Conservation (phyloP, 169 alveolate genomes). For the Plasmodium cynomolgi region DNA sequence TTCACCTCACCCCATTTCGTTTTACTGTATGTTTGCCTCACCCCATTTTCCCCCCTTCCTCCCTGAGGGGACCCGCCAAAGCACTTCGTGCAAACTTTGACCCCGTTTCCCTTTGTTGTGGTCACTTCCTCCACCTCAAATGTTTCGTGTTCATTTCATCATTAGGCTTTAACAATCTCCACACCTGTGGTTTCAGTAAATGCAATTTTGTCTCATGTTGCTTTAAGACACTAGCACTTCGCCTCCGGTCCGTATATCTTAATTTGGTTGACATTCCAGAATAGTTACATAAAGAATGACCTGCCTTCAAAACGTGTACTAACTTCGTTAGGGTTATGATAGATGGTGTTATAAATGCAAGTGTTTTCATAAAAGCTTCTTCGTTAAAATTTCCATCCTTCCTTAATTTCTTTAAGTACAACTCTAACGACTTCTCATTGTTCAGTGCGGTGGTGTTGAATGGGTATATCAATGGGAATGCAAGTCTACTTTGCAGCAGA, state of each 20-base stretch:
- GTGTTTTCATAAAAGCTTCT: constrained; percentile 65
- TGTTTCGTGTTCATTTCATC: constrained; percentile 87
- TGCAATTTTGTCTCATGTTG: constrained; percentile 74
- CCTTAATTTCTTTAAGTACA: constrained; percentile 58
- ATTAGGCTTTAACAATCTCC: constrained; percentile 89
- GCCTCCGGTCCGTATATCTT: constrained; percentile 19
- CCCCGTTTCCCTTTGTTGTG: not conserved
- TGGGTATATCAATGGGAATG: constrained; percentile 83
- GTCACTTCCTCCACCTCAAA: constrained; percentile 84
- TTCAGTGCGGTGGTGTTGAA: constrained; percentile 75
- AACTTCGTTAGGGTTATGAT: constrained; percentile 61
- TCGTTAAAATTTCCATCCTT: constrained; percentile 71
- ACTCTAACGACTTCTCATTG: constrained; percentile 51
- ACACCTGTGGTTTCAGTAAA: constrained; percentile 84
- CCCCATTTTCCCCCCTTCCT: not conserved
- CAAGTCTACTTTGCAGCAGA: constrained; percentile 78
- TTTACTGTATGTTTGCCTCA: no score
- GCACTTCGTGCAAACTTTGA: not conserved
- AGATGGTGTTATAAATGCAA: constrained; percentile 71
- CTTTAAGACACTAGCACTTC: constrained; percentile 7
- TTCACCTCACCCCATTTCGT: not conserved
- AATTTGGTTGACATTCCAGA: constrained; percentile 27
- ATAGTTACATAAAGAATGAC: constrained; percentile 71
- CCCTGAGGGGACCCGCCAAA: not conserved
- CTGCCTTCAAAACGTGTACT: constrained; percentile 72